Evolutionary conservation across 345 rosid genomes (phyloP).

Genomic region (Trapa bicornis): DNA sequence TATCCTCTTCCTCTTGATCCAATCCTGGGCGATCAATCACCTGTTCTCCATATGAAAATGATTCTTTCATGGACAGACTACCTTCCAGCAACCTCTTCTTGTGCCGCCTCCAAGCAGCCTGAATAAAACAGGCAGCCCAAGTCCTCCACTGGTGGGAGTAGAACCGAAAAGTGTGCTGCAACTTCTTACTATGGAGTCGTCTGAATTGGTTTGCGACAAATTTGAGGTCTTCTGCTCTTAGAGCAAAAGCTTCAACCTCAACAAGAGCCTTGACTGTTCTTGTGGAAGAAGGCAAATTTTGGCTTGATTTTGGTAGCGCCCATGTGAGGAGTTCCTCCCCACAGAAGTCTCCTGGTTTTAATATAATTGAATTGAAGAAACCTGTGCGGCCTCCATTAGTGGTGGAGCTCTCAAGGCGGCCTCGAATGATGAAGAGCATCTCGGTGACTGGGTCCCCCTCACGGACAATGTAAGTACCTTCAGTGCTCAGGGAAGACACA

Average conservation of each 20-base stretch:
- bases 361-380: slow-evolving; percentile 70
- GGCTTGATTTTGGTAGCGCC: slow-evolving; percentile 81
- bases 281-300: slow-evolving; percentile 75
- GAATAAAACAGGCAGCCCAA: slow-evolving; percentile 91
- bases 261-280: slow-evolving; percentile 76
- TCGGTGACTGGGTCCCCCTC: slow-evolving; percentile 90
- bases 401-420: slow-evolving; percentile 79
- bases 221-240: slow-evolving; percentile 80
- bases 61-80: slow-evolving; percentile 34
- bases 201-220: slow-evolving; percentile 89
- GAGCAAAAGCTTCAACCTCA: slow-evolving; percentile 93
- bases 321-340: slow-evolving; percentile 91
- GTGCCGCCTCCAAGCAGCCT: slow-evolving; percentile 80
- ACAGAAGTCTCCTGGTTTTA: slow-evolving; percentile 87
- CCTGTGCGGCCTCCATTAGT: slow-evolving; percentile 91
- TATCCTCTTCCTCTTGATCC: slow-evolving; percentile 12
- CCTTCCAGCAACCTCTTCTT: slow-evolving; percentile 48
- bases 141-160: slow-evolving; percentile 96
- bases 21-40: slow-evolving; percentile 7
- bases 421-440: slow-evolving; percentile 86
- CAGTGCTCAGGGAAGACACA: slow-evolving; percentile 68
- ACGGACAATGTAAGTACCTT: slow-evolving; percentile 72
- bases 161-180: slow-evolving; percentile 82
- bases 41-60: slow-evolving; percentile 20
- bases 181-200: slow-evolving; percentile 85